These are phyloP conservation scores for Erodium maritimum DNA, from an alignment of 345 rosid species.

Conservation along the genomic window DNA sequence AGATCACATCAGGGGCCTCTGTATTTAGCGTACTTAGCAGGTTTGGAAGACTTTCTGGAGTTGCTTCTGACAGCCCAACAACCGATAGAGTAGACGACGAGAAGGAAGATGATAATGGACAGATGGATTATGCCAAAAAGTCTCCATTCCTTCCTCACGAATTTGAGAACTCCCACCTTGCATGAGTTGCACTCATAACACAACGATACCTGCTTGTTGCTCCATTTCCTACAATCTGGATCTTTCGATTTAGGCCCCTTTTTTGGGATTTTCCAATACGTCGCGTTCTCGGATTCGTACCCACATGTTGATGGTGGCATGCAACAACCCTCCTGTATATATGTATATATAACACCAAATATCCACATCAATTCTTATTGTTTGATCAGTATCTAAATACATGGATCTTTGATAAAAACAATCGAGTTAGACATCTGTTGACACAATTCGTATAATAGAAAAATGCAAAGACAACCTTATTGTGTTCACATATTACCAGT, in stretches of 20 bases:
- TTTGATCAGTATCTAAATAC: background rate
- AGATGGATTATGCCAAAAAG: slow-evolving; percentile 15
- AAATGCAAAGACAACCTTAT: too few species aligned
- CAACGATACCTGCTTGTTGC: slow-evolving; percentile 25
- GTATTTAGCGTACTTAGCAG: background rate
- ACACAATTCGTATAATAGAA: too few species aligned
- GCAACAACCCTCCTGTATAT: slow-evolving; percentile 52
- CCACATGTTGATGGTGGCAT: slow-evolving; percentile 50
- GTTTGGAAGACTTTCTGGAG: background rate
- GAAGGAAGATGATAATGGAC: slow-evolving; percentile 2
- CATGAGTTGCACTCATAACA: slow-evolving; percentile 50
- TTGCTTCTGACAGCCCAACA: slow-evolving; percentile 22
- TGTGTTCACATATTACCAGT: too few species aligned
- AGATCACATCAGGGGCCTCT: background rate
- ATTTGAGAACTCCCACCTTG: slow-evolving; percentile 35
- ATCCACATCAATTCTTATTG: too few species aligned
- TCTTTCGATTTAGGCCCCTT: background rate
- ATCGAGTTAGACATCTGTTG: too few species aligned
- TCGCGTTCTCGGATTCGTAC: slow-evolving; percentile 26
- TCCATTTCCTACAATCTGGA: slow-evolving; percentile 41
- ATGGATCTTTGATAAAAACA: too few species aligned
- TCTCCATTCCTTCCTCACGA: slow-evolving; percentile 33
- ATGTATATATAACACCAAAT: background rate
- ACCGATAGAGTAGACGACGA: slow-evolving; percentile 12
- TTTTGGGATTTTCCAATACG: slow-evolving; percentile 25